These are phyloP conservation scores for Ophiostoma perfectum DNA, from an alignment of 2,329 filamentous ascomycete species.

Conservation along the genomic window DNA sequence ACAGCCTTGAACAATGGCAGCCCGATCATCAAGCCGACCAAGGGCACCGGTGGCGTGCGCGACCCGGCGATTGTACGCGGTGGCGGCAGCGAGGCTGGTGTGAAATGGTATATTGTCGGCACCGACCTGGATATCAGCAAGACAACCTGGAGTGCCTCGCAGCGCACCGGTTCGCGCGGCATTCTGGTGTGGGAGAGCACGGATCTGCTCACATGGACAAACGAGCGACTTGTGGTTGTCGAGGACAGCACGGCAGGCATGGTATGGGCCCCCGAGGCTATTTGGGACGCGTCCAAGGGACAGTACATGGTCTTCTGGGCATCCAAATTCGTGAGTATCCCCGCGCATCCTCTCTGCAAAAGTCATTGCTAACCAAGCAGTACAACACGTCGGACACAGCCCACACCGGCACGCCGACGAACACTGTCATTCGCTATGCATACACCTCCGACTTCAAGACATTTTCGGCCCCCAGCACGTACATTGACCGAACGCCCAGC, in stretches of 20 bases:
- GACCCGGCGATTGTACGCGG: constrained; percentile 47
- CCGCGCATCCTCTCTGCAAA: not conserved
- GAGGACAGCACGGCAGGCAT: constrained; percentile 51
- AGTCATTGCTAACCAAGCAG: not conserved
- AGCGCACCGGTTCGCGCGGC: constrained; percentile 46
- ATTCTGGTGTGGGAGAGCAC: constrained; percentile 53
- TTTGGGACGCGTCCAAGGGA: constrained; percentile 45
- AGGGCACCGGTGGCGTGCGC: constrained; percentile 48
- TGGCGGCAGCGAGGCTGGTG: constrained; percentile 42
- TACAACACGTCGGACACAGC: constrained; percentile 43
- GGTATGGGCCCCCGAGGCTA: constrained; percentile 54
- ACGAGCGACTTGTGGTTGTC: constrained; percentile 45
- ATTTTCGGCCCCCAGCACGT: constrained; percentile 46
- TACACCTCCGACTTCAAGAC: constrained; percentile 51
- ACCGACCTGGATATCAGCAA: constrained; percentile 50
- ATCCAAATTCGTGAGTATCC: constrained; percentile 36
- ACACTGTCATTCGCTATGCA: constrained; percentile 48
- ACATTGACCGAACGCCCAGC: constrained; percentile 44
- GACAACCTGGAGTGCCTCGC: constrained; percentile 49
- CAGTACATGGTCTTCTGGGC: constrained; percentile 46
- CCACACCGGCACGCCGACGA: constrained; percentile 44
- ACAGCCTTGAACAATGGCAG: constrained; percentile 44
- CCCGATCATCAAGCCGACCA: constrained; percentile 45
- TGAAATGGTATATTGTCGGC: constrained; percentile 52
- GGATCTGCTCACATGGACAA: constrained; percentile 46